A percentile compares a stretch with the other conserved stretches of the same genome.
Evolutionary conservation across 208 protist species (phyloP).

Genomic region (Acanthamoeba culbertsoni): DNA sequence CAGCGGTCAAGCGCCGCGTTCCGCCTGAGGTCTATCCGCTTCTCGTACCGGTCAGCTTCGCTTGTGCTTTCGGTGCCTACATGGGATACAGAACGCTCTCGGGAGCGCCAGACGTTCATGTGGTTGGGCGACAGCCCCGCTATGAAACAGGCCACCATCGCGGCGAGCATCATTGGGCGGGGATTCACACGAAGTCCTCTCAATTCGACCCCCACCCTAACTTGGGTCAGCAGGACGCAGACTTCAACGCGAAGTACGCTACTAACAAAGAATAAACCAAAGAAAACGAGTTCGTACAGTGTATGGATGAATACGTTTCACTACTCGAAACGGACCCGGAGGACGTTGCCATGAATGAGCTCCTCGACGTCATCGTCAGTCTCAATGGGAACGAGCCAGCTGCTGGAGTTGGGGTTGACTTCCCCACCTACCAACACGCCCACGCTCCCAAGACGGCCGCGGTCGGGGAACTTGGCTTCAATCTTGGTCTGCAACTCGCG

Average conservation of each 20-base stretch:
- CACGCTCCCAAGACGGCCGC: background rate
- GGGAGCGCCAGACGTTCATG: background rate
- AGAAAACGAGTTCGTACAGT: no score
- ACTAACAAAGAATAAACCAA: background rate
- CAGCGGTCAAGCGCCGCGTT: no score
- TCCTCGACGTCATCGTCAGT: constrained; percentile 9
- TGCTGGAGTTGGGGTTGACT: background rate
- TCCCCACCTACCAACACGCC: background rate
- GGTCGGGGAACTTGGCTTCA: background rate
- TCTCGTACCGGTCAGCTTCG: background rate
- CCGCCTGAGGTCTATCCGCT: background rate
- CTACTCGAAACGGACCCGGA: background rate
- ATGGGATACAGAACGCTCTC: background rate
- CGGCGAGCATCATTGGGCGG: background rate
- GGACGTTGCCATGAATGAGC: background rate
- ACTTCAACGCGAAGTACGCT: background rate
- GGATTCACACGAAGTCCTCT: background rate
- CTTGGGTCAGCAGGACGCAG: background rate
- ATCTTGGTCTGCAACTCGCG: background rate
- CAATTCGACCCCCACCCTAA: background rate
- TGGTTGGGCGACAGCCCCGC: background rate
- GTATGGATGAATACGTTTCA: background rate
- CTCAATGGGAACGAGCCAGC: background rate
- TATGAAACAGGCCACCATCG: background rate
- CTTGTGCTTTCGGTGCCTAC: background rate